Percentiles rank a stretch among this genome's conserved stretches.
phyloP scores from a whole-genome alignment of 306 rosid genomes.

The Geum urbanum region DNA sequence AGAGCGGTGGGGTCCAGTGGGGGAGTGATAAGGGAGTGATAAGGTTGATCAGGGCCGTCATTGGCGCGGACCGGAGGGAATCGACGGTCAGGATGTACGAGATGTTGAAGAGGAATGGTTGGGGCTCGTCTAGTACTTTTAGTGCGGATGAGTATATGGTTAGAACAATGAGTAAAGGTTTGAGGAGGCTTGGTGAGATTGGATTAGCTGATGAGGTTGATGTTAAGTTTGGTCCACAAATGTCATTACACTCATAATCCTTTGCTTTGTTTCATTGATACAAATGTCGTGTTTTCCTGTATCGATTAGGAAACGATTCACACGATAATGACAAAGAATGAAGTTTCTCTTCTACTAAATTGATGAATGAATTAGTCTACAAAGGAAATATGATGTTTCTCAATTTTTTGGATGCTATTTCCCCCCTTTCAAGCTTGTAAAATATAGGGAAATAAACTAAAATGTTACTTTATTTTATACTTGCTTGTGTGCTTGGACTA shows the following conservation, averaged over 20 bases:
- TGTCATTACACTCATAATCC: not conserved
- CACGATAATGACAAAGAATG: slow-evolving; percentile 21
- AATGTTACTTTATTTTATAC: slow-evolving; percentile 32
- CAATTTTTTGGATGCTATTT: slow-evolving; percentile 21
- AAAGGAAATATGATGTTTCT: slow-evolving; percentile 2
- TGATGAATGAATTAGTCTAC: slow-evolving; percentile 27
- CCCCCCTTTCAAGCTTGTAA: slow-evolving; percentile 12
- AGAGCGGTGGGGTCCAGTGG: slow-evolving; percentile 23
- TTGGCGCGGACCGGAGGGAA: slow-evolving; percentile 56
- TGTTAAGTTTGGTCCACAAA: slow-evolving; percentile 26
- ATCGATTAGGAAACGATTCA: not conserved
- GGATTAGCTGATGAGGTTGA: slow-evolving; percentile 40
- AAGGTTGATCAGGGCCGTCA: slow-evolving; percentile 57
- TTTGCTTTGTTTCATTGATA: not conserved
- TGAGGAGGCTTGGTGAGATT: slow-evolving; percentile 55
- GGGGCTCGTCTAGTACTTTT: slow-evolving; percentile 32
- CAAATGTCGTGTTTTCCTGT: not conserved
- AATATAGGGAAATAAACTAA: slow-evolving; percentile 15
- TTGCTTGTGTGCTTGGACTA: slow-evolving; percentile 24
- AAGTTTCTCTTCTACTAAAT: slow-evolving; percentile 18
- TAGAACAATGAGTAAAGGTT: slow-evolving; percentile 57
- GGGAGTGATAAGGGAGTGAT: slow-evolving; percentile 25
- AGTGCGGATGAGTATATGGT: slow-evolving; percentile 58
- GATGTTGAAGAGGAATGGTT: slow-evolving; percentile 62
- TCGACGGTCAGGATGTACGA: slow-evolving; percentile 69